Evolutionary conservation across 179 eudicot genomes (phyloP), one percentile per base, ranked within the genome.

Genomic region (Monotropa hypopitys): DNA sequence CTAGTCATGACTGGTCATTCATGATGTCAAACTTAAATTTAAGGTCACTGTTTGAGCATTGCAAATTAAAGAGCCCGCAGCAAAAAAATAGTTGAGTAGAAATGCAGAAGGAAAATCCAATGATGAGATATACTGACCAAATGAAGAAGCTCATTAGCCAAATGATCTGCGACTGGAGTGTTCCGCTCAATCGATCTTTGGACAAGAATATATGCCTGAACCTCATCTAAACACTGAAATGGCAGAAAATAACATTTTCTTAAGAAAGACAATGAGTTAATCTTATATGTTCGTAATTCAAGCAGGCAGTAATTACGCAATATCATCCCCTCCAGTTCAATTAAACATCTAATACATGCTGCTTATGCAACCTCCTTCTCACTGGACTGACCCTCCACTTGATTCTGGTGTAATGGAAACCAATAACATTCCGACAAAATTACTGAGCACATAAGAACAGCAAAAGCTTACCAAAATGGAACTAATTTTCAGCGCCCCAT

Each of bases 191-290:
- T 59, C 40, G 83, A 84, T 81, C 97, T 87, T 75, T 89, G 81
- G 23, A 90, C 93, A 53, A 91, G 79, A 70, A 96, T 90, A 80
- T 96, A 96, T 12, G 99, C 89, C 73, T 96, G 99, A 79, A 93
- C 88, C 90, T 96, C 99, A 81, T 96, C 96, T 81, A 96, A 81
- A 80, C 89, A 79, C 99, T 96, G 87, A 49, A 82, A 84, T 33
- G 16, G 68, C 76, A 5, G 18, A 74, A 66, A 77, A 66, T 56
- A 40, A 61, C 28, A 26, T 77, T 78, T 71, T 21, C 61, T 56
- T 35, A 12, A 51, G 23, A 73, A 56, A 49, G 35, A 53, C 15
- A 71, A 15, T 35, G 51, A 70, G 46, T 18, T 26, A 40, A 23
- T 5, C 18, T 28, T 45, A 23, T 57, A 67, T 61, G 57, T 54